phyloP scores from a whole-genome alignment of 495 filamentous ascomycete species.

The Aeminium ludgeri region DNA sequence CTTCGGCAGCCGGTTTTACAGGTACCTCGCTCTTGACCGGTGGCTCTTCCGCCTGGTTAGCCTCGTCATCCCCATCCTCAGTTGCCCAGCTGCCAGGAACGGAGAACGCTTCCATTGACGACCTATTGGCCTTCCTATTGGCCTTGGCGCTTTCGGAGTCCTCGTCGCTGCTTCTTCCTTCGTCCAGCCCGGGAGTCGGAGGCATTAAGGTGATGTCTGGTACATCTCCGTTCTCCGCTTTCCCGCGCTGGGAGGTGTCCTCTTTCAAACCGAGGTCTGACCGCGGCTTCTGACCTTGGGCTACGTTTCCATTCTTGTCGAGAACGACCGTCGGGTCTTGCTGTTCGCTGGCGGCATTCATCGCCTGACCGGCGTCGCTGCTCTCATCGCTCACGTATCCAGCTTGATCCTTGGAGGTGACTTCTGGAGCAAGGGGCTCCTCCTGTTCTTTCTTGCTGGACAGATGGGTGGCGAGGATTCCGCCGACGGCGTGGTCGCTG shows the following conservation, averaged over 20 bases:
- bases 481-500: conserved; percentile 48
- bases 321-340: background rate
- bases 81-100: conserved; percentile 9
- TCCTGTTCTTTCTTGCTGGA: conserved; percentile 25
- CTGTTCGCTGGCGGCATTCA: background rate
- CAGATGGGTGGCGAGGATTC: conserved; percentile 38
- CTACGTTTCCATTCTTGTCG: too few species aligned
- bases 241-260: background rate
- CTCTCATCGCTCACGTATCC: conserved; percentile 33
- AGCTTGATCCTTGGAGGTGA: conserved; percentile 46
- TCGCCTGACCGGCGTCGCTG: conserved; percentile 5
- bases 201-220: conserved; percentile 13
- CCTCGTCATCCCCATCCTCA: background rate
- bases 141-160: background rate
- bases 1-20: too few species aligned
- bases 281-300: too few species aligned
- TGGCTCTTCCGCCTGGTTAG: background rate
- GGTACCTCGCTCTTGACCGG: too few species aligned
- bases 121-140: background rate
- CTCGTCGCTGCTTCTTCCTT: background rate
- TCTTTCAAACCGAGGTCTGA: too few species aligned
- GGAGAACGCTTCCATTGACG: conserved; percentile 1
- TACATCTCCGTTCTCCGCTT: conserved; percentile 4
- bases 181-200: conserved; percentile 13
- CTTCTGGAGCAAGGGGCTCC: conserved; percentile 48